Percentiles rank a stretch among this genome's conserved stretches.
Conservation (phyloP, 495 filamentous ascomycete genomes). For the Glonium stellatum region DNA sequence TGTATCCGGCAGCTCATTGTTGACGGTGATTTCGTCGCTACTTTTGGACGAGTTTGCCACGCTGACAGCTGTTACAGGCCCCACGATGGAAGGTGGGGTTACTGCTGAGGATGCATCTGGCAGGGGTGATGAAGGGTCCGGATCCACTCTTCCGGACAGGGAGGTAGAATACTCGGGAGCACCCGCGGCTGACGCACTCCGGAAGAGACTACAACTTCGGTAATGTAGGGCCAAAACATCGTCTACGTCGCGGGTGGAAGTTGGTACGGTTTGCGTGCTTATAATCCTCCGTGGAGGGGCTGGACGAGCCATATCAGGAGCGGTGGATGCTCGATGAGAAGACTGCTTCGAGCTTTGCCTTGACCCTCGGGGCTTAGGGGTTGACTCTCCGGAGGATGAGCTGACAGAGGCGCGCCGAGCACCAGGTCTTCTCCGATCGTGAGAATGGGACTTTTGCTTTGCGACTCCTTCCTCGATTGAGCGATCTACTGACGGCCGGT, state of each 20-base stretch:
- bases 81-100: background rate
- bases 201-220: slow-evolving; percentile 26
- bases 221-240: slow-evolving; percentile 27
- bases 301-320: slow-evolving; percentile 2
- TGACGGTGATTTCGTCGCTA: slow-evolving; percentile 1
- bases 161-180: background rate
- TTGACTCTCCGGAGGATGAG: slow-evolving; percentile 11
- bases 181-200: slow-evolving; percentile 4
- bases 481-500: background rate
- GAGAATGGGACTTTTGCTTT: background rate
- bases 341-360: slow-evolving; percentile 15
- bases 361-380: slow-evolving; percentile 1
- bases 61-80: background rate
- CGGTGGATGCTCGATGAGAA: slow-evolving; percentile 16
- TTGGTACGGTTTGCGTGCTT: slow-evolving; percentile 18
- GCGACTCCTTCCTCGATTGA: slow-evolving; percentile 8
- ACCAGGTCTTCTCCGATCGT: slow-evolving; percentile 4
- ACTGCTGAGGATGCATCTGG: background rate
- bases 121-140: background rate
- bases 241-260: slow-evolving; percentile 19
- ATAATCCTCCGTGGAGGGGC: slow-evolving; percentile 21
- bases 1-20: slow-evolving; percentile 7
- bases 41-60: background rate
- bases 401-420: slow-evolving; percentile 4
- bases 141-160: background rate